These are phyloP conservation scores for Alternaria dauci DNA, from an alignment of 2,329 filamentous ascomycete species.

Conservation along the genomic window DNA sequence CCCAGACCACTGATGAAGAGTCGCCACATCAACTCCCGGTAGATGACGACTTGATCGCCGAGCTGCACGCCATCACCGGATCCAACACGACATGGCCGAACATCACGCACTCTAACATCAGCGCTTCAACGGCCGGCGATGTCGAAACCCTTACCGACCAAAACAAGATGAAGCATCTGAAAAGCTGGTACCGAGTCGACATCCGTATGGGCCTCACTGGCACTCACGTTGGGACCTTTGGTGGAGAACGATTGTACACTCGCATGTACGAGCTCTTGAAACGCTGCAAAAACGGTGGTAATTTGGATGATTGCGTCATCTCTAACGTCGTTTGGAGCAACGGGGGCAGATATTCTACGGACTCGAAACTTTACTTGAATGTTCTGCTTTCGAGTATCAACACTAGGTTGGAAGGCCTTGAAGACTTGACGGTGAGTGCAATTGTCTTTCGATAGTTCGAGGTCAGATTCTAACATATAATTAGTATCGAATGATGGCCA, in stretches of 20 bases:
- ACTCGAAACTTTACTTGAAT: background rate
- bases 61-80: background rate
- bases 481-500: conserved; percentile 10
- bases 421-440: conserved; percentile 4
- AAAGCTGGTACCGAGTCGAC: conserved; percentile 9
- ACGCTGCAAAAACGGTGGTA: background rate
- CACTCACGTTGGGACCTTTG: conserved; percentile 10
- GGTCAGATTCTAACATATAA: background rate
- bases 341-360: background rate
- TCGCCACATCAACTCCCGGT: background rate
- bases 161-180: background rate
- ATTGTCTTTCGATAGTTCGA: no score
- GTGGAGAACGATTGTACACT: conserved; percentile 4
- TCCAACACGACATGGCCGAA: background rate
- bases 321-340: background rate
- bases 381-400: conserved; percentile 3
- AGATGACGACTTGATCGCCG: background rate
- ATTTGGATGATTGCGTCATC: background rate
- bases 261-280: conserved; percentile 7
- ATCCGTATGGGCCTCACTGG: background rate
- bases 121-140: background rate
- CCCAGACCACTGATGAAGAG: background rate
- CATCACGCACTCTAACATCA: background rate
- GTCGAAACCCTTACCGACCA: background rate
- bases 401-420: background rate